Percentiles rank a stretch among this genome's conserved stretches.
Evolutionary conservation across 768 basidiomycete genomes (phyloP).

Genomic region (Mrakia blollopis): DNA sequence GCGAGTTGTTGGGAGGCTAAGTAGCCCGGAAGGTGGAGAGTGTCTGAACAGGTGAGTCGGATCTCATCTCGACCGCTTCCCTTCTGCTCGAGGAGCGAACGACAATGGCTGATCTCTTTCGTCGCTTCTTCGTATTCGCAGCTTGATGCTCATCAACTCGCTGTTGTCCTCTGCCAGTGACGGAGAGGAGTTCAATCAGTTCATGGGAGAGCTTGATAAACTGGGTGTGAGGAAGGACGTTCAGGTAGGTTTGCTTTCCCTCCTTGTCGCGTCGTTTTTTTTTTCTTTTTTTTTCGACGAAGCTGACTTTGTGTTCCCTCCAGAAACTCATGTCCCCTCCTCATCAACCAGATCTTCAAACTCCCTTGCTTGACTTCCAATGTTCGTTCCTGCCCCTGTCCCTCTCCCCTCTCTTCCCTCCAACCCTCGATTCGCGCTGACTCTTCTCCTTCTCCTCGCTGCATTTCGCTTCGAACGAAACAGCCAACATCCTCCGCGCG

Average conservation of each 20-base stretch:
- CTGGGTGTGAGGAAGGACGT: slow-evolving; percentile 60
- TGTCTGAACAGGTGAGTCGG: slow-evolving; percentile 66
- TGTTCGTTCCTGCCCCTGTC: neutral
- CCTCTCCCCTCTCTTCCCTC: neutral
- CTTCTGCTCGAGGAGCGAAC: slow-evolving; percentile 33
- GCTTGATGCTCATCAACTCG: slow-evolving; percentile 87
- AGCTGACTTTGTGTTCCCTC: slow-evolving; percentile 14
- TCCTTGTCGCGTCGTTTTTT: slow-evolving; percentile 41
- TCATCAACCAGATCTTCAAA: slow-evolving; percentile 72
- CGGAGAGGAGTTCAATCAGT: slow-evolving; percentile 64
- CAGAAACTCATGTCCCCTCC: slow-evolving; percentile 80
- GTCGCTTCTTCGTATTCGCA: slow-evolving; percentile 39
- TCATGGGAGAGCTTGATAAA: slow-evolving; percentile 66
- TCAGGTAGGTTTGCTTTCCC: slow-evolving; percentile 63
- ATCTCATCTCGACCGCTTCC: neutral
- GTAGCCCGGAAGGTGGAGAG: slow-evolving; percentile 54
- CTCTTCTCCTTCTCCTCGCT: no score
- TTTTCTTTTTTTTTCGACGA: neutral
- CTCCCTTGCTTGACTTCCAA: slow-evolving; percentile 80
- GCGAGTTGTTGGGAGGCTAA: slow-evolving; percentile 17
- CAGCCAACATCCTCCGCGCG: slow-evolving; percentile 69
- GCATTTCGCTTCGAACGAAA: neutral
- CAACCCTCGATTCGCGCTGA: neutral
- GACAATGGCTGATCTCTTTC: neutral
- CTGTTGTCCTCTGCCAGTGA: slow-evolving; percentile 74